Conservation (phyloP, 139 green algal species). For the Helicosporidium sp. region DNA sequence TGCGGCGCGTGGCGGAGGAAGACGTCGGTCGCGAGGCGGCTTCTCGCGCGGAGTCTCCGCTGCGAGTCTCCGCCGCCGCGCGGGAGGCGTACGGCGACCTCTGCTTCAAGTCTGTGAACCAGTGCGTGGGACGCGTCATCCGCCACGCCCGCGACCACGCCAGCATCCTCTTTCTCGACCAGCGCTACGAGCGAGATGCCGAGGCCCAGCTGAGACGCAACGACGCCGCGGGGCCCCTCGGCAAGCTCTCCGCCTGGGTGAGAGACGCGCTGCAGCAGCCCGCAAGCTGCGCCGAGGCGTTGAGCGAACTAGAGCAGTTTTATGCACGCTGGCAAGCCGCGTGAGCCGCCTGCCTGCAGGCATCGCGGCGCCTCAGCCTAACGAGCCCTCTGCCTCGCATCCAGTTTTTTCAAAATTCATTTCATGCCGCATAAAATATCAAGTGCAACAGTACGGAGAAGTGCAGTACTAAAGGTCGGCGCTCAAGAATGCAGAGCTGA, state of each 20-base stretch:
- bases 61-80: slow-evolving; percentile 10
- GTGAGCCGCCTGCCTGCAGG: no score
- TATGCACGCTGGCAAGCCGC: no score
- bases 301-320: no score
- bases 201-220: neutral
- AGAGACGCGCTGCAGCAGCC: neutral
- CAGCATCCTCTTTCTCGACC: slow-evolving; percentile 68
- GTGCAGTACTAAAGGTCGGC: no score
- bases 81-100: slow-evolving; percentile 67
- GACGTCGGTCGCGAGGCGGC: slow-evolving; percentile 13
- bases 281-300: neutral
- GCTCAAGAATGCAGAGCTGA: no score
- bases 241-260: neutral
- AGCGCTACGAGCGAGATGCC: slow-evolving; percentile 32
- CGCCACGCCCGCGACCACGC: slow-evolving; percentile 70
- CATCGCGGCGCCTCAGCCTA: no score
- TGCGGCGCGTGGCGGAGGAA: slow-evolving; percentile 66
- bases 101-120: slow-evolving; percentile 84
- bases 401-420: no score
- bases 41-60: slow-evolving; percentile 1
- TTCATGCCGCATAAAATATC: no score
- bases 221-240: neutral
- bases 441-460: no score
- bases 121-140: slow-evolving; percentile 78
- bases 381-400: no score